Base-by-base conservation (phyloP, 257 asterid genomes). In the Forsythia suspensa region DNA sequence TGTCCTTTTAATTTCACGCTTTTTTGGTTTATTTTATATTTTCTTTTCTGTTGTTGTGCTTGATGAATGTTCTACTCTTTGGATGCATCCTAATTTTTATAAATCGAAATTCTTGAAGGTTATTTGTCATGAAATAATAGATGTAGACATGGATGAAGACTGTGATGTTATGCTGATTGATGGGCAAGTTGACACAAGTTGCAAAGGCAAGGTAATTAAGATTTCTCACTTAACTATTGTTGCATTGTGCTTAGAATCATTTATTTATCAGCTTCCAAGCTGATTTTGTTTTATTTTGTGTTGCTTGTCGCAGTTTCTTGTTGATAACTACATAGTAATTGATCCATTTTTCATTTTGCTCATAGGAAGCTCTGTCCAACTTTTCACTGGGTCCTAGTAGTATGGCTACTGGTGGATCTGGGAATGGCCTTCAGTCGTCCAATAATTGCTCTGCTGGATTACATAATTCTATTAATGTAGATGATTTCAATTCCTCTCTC, bases 91-190 rank as follows among this genome's bases (percentile, higher is more conserved):
- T 75, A 80, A 76, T 61, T 34, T 57, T 34, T 44, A 80, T 16
- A 16, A 10, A 68, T 65, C 61, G 70, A 46, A 57, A 70, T 85
- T 73, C 78, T 68, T 86, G 89, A 75, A 92, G 98, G 94, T 83
- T 71, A 72, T 78, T 75, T 80, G 29, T 82, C 92, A 83, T 48
- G 97, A 93, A 84, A 82, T 91, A 84, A 91, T 95, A 75, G 97
- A 95, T 80, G 89, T 90, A 72, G 97, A 95, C 75, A 66, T 83
- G 86, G 94, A 92, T 43, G 98, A 89, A n/a, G 94, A 87, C 57
- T 74, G 69, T 65, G 82, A 85, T 73, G 81, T 82, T 57, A 61
- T 83, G 81, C 71, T 79, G 70, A 75, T 78, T 48, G 84, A 86
- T 55, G 67, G 72, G 74, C 86, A 85, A 77, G 85, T 81, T 75